Base-by-base conservation (phyloP, 306 rosid species). In the Heteromeles arbutifolia region DNA sequence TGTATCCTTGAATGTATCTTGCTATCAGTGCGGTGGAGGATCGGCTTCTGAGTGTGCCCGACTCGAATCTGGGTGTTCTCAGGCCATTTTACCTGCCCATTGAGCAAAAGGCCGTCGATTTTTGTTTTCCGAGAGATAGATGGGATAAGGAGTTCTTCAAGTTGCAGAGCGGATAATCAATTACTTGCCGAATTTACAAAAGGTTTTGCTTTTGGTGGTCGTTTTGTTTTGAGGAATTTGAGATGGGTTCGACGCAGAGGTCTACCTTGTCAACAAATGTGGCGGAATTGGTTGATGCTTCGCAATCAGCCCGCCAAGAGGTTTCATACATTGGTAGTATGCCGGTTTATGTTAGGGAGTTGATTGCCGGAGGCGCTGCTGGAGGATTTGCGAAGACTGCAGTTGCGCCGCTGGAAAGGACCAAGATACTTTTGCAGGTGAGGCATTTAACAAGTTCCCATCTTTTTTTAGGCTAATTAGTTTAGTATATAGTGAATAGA, bases 351-450 rank as follows among this genome's bases (percentile, higher is more conserved):
- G 92, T 78, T 21, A 92, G 88, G 87, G 99, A 95, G 85, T 78
- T 92, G 7, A 84, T 92, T 48, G 97, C 99, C 21, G 98, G 99
- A 24, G 99, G 98, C 1, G 82, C 88, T 69, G 99, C 99, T 19
- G 99, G 99, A 29, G 98, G 91, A 19, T 90, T 96, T 74, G 78
- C 99, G 32, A 96, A 90, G 85, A 85, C 91, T 31, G 31, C 92
- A 9, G 93, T 95, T 78, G 99, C 99, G 1, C 99, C 99, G n/a
- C 83, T 96, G 22, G 99, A 96, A 80, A 79, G 99, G 43, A 92
- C 84, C 79, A 96, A 96, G 85, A 96, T 96, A 61, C 91, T 96
- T 28, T 87, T 96, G 97, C 99, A 96, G 99, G 99, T 95, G 32
- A 24, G 39, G 26, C 78, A 11, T 69, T 12, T 56, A 11, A 56